Evolutionary conservation across 164 flowering plant genomes (phyloP), one percentile per base, ranked within the genome.

Genomic region (Euptelea pleiosperma): DNA sequence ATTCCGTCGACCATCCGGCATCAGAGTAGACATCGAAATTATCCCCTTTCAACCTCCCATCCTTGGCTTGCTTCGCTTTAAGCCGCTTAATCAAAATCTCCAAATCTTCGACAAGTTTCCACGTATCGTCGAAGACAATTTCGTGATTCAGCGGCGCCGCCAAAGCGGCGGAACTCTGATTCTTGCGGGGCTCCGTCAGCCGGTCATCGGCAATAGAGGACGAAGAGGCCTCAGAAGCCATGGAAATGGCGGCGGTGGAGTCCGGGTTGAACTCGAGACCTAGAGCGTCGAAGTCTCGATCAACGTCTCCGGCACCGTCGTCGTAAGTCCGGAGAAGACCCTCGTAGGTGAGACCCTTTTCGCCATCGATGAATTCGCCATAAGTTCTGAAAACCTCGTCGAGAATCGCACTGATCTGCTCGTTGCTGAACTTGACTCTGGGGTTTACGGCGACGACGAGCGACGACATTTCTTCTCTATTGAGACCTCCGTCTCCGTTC

Each of bases 231-330:
- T 76, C 88, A 2, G 79, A 73, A 2, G 47, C 62, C 19, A 52
- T 45, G 1, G 73, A 60, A 15, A 50, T 45, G 1, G 69, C 63
- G 33, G 30, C 40, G 14, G 76, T n/a, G 6, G 44, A 60, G 14
- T 70, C 68, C 3, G 52, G 37, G 41, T 52, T 70, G 49, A 88
- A 73, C 52, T 85, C 85, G 8, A 89, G 68, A 16, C 80, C 84
- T 0, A 89, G 77, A 2, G 99, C 97, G 11, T 94, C 97, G 47
- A 91, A 94, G 66, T 94, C 99, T 1, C 97, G 78, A 68, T 94
- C 97, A 26, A 94, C 99, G 44, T 94, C 99, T 1, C 99, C 99
- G 26, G 99, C 99, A 0, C 99, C 99, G 40, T 94, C 99, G 50
- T 94, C 96, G 60, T 94, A 94, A 19, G 99, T 94, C 8, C 99